These are phyloP conservation scores for Apiotrichum veenhuisii DNA, from an alignment of 1,284 basidiomycete genomes.

Conservation along the genomic window DNA sequence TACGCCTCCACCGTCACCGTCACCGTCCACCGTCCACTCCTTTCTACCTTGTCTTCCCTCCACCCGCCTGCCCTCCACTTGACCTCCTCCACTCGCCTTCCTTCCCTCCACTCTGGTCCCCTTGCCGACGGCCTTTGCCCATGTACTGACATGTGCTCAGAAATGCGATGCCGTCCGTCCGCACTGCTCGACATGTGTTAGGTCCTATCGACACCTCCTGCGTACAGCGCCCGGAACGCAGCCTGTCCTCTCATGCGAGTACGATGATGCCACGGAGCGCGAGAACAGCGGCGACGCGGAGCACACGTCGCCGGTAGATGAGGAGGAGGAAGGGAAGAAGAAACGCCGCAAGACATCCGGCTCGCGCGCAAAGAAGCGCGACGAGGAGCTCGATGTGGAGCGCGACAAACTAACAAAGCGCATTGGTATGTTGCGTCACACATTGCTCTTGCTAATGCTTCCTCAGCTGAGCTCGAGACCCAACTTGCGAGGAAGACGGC, in stretches of 20 bases:
- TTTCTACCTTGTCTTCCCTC: not conserved
- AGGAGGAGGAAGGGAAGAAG: slow-evolving; percentile 23
- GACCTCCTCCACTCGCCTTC: not conserved
- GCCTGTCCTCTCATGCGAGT: slow-evolving; percentile 40
- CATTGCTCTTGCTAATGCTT: not conserved
- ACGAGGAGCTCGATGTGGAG: slow-evolving; percentile 32
- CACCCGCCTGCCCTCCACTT: not conserved
- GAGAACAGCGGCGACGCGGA: slow-evolving; percentile 6
- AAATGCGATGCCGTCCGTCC: slow-evolving; percentile 48
- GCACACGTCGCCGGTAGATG: slow-evolving; percentile 13
- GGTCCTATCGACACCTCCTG: slow-evolving; percentile 42
- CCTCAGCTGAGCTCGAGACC: slow-evolving; percentile 21
- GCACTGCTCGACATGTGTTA: slow-evolving; percentile 46
- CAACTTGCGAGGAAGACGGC: slow-evolving; percentile 10
- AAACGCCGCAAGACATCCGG: slow-evolving; percentile 36
- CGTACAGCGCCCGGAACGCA: slow-evolving; percentile 38
- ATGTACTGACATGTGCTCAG: slow-evolving; percentile 17
- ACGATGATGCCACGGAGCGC: slow-evolving; percentile 35
- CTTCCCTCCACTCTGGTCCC: not conserved
- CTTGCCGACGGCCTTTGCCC: too few species aligned
- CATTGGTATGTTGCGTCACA: slow-evolving; percentile 29
- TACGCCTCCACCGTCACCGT: not conserved
- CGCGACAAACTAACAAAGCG: slow-evolving; percentile 32
- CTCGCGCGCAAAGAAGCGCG: slow-evolving; percentile 22
- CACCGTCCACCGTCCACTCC: not conserved